These are phyloP conservation scores for Tillandsia fasciculata DNA, from an alignment of 176 grass and related monocot genomes.

Conservation along the genomic window DNA sequence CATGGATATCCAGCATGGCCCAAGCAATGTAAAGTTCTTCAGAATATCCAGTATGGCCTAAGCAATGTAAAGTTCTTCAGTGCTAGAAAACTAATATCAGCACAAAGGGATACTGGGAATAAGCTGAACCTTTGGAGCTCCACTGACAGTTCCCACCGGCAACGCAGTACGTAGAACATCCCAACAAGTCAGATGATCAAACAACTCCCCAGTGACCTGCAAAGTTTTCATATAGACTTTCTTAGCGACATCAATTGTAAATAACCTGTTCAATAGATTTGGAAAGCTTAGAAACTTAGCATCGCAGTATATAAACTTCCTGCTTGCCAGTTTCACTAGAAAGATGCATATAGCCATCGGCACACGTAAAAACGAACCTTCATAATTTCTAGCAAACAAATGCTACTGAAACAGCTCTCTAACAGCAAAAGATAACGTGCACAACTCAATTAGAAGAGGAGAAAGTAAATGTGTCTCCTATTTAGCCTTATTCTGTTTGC, in stretches of 20 bases:
- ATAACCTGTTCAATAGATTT: neutral
- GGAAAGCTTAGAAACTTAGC: neutral
- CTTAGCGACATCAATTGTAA: neutral
- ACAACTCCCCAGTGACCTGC: constrained; percentile 67
- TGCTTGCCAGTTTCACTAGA: neutral
- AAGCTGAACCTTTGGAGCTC: constrained; percentile 70
- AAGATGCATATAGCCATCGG: too few relatives aligned
- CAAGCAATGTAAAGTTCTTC: neutral
- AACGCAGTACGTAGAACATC: constrained; percentile 72
- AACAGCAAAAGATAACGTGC: too few relatives aligned
- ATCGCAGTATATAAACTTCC: neutral
- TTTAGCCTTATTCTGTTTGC: too few relatives aligned
- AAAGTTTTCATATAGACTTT: constrained; percentile 10
- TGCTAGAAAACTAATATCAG: neutral
- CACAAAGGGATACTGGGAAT: neutral
- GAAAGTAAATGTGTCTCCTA: too few relatives aligned
- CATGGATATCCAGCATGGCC: neutral
- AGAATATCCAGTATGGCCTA: neutral
- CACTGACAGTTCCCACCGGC: constrained; percentile 91
- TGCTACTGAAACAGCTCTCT: too few relatives aligned
- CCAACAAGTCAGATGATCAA: constrained; percentile 73
- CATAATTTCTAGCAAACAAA: too few relatives aligned
- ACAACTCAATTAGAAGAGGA: too few relatives aligned
- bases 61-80: neutral
- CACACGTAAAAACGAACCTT: too few relatives aligned